Base-by-base conservation (phyloP, 2,329 filamentous ascomycete genomes). In the Claviceps paspali region DNA sequence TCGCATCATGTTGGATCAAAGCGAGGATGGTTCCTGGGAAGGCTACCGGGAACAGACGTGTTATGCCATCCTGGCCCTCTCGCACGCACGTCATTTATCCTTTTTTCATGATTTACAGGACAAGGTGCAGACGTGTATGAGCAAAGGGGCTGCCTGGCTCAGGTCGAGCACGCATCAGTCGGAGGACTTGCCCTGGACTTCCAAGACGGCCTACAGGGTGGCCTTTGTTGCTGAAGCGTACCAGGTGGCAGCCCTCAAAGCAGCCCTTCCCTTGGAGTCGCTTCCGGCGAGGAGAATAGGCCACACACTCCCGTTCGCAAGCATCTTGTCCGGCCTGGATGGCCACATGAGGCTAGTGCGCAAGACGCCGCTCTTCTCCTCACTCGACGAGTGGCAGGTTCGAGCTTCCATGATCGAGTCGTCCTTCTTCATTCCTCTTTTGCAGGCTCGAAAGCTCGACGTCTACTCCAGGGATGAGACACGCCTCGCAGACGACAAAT, bases 181-280 rank as follows among this genome's bases (percentile, higher is more conserved):
- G 17, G 33, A 33, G 19, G 28, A 36, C 22, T 29, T 31, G 21
- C 15, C 43, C 12, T 47, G 45, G 45, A 42, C 43, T 18, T 41
- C 42, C 32, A 47, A 47, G 30, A 39, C 42, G 10, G 44, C 33
- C 24, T 47, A 45, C 24, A 30, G 21, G 5, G 39, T 38, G 3
- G 28, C 29, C 12, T 27, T 40, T 11, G 30, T 46, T 10, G 14
- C 41, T 17, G 33, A 46, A 26, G 23, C 38, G 10, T 46, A 46
- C 29, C 9, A 32, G 8, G 39, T 45, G 11, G 42, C 44, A 17
- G 44, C 44, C 15, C 34, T 43, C 10, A 33, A 43, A 6, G 32
- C 29, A 21, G 29, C 18, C 6, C 3, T 11, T 32, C 19, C 11
- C 17, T 21, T 5, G 2, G 15, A 17, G 14, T 22, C 18, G 17